A percentile compares a stretch with the other conserved stretches of the same genome.
Conservation (phyloP, 208 protist species). For the Phytomonas serpens region DNA sequence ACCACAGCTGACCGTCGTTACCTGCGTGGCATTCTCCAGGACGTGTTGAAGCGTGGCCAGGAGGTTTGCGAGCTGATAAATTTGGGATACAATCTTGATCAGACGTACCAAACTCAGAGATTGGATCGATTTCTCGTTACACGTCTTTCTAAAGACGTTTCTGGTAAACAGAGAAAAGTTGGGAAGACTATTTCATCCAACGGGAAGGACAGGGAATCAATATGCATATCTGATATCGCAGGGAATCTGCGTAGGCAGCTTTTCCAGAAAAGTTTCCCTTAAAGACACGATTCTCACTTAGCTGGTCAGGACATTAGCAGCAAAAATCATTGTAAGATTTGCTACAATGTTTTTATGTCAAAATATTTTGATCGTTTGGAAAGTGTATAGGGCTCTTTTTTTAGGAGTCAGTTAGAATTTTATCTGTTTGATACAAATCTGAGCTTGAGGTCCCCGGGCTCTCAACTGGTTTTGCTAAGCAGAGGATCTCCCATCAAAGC, state of each 20-base stretch:
- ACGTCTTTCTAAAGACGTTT: slow-evolving; percentile 11
- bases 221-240: neutral
- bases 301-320: neutral
- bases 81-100: slow-evolving; percentile 24
- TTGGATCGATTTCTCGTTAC: slow-evolving; percentile 51
- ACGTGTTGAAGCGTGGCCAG: slow-evolving; percentile 23
- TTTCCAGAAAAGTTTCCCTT: neutral
- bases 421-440: neutral
- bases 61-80: slow-evolving; percentile 42
- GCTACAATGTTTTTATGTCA: neutral
- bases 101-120: slow-evolving; percentile 26
- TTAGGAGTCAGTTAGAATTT: neutral
- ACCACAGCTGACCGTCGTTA: slow-evolving; percentile 37
- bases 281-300: neutral
- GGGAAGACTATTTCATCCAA: neutral
- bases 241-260: neutral
- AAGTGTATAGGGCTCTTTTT: neutral
- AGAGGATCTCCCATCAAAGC: neutral
- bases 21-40: slow-evolving; percentile 21
- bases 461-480: neutral
- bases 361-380: neutral
- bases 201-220: neutral
- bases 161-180: neutral
- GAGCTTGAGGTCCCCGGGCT: neutral
- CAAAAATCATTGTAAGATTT: neutral